Percentiles rank a stretch among this genome's conserved stretches.
Conservation (phyloP, 1,139 yeast species). For the Kazachstania sp. region DNA sequence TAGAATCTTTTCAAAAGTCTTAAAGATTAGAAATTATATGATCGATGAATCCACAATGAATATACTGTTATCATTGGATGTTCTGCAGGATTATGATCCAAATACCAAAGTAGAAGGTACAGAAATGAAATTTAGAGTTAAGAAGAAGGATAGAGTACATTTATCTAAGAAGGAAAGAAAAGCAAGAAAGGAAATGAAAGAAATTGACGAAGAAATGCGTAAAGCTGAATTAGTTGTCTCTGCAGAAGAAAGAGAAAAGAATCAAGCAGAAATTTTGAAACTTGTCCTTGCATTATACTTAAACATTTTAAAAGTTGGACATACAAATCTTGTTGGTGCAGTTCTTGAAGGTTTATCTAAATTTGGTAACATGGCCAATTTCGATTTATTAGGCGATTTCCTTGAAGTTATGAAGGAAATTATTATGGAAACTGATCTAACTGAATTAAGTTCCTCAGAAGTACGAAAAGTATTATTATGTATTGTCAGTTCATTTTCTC, state of each 20-base stretch:
- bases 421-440: conserved; percentile 45
- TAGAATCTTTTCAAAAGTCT: conserved; percentile 55
- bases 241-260: conserved; percentile 74
- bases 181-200: conserved; percentile 74
- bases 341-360: conserved; percentile 86
- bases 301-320: conserved; percentile 59
- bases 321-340: conserved; percentile 67
- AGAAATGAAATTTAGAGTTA: conserved; percentile 43
- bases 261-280: conserved; percentile 78
- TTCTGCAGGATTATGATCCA: conserved; percentile 77
- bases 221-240: conserved; percentile 83
- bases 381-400: conserved; percentile 87
- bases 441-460: conserved; percentile 33
- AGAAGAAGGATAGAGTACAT: conserved; percentile 83
- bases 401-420: conserved; percentile 81
- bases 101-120: conserved; percentile 38
- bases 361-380: conserved; percentile 86
- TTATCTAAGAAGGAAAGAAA: conserved; percentile 81
- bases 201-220: conserved; percentile 81
- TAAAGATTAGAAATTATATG: conserved; percentile 65
- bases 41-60: conserved; percentile 81
- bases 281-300: conserved; percentile 63
- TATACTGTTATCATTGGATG: conserved; percentile 60
- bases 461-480: conserved; percentile 70
- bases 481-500: conserved; percentile 82